Percentiles rank a stretch among this genome's conserved stretches.
These are phyloP conservation scores for Cyclostephanos tholiformis DNA, from an alignment of 108 stramenopile genomes.

Conservation along the genomic window DNA sequence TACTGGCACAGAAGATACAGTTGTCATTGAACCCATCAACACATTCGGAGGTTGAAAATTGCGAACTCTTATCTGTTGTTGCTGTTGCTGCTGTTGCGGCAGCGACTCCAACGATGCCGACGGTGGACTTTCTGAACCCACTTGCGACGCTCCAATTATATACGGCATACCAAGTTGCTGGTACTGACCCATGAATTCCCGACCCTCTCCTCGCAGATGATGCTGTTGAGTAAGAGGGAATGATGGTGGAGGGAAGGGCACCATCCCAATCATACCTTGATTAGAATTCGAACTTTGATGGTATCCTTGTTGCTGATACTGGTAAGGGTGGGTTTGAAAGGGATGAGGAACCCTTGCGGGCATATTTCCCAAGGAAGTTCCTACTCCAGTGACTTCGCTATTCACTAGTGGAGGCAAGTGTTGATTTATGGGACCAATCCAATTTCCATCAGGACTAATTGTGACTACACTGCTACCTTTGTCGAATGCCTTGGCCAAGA, in stretches of 20 bases:
- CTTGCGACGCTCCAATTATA: slow-evolving; percentile 1
- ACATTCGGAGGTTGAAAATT: slow-evolving; percentile 18
- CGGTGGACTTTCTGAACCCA: slow-evolving; percentile 26
- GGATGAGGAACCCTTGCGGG: slow-evolving; percentile 22
- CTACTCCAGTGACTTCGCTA: not conserved
- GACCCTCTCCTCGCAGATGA: slow-evolving; percentile 1
- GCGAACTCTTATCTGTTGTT: slow-evolving; percentile 19
- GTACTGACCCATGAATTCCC: not conserved
- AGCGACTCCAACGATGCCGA: slow-evolving; percentile 44
- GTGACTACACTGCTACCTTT: slow-evolving; percentile 42
- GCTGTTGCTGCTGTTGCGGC: slow-evolving; percentile 33
- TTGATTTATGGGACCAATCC: slow-evolving; percentile 54
- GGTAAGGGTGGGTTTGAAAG: slow-evolving; percentile 24
- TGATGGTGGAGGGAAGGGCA: slow-evolving; percentile 5
- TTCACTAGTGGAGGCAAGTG: slow-evolving; percentile 27
- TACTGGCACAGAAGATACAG: slow-evolving; percentile 41
- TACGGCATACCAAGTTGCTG: slow-evolving; percentile 5
- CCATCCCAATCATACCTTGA: slow-evolving; percentile 19
- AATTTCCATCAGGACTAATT: slow-evolving; percentile 56
- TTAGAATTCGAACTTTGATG: slow-evolving; percentile 7
- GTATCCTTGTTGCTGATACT: not conserved
- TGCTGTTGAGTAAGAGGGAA: slow-evolving; percentile 7
- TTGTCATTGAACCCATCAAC: slow-evolving; percentile 14
- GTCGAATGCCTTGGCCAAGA: slow-evolving; percentile 46
- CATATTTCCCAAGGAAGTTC: not conserved